A percentile compares a stretch with the other conserved stretches of the same genome.
Conservation (phyloP, 2,329 filamentous ascomycete genomes). For the Bipolaris cookei region DNA sequence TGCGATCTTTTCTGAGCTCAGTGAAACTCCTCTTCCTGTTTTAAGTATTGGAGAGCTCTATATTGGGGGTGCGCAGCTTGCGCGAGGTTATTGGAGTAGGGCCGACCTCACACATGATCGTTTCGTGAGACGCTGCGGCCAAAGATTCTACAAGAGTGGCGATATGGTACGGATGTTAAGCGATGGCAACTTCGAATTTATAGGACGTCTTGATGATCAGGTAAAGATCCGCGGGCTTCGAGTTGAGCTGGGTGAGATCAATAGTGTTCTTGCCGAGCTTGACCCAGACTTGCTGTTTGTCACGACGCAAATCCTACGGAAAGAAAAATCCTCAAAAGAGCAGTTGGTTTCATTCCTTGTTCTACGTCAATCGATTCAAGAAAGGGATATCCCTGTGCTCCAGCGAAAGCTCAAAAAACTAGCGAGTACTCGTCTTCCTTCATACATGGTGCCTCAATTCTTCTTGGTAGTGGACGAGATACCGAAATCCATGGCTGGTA, state of each 20-base stretch:
- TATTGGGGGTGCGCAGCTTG: constrained; percentile 56
- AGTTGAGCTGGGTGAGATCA: constrained; percentile 51
- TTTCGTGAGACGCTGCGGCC: constrained; percentile 40
- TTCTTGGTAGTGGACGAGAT: constrained; percentile 42
- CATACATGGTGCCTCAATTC: constrained; percentile 50
- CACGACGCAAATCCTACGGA: constrained; percentile 43
- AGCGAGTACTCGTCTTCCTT: constrained; percentile 36
- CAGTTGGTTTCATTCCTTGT: constrained; percentile 49
- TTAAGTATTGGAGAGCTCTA: constrained; percentile 55
- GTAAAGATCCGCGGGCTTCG: constrained; percentile 50
- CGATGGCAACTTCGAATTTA: constrained; percentile 49
- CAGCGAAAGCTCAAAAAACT: constrained; percentile 25
- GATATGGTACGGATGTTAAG: constrained; percentile 49
- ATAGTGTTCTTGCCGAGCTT: constrained; percentile 34
- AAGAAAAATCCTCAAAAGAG: constrained; percentile 32
- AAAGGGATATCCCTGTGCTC: constrained; percentile 21
- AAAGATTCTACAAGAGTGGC: constrained; percentile 48
- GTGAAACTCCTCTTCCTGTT: constrained; percentile 44
- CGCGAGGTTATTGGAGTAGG: constrained; percentile 53
- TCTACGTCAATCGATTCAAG: not conserved
- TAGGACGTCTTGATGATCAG: constrained; percentile 50
- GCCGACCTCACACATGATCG: constrained; percentile 37
- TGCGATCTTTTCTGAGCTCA: constrained; percentile 42
- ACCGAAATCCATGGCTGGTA: constrained; percentile 50
- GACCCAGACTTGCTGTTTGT: constrained; percentile 32